These are phyloP conservation scores for Wallemia ichthyophaga DNA, from an alignment of 1,284 basidiomycete genomes.

Conservation along the genomic window DNA sequence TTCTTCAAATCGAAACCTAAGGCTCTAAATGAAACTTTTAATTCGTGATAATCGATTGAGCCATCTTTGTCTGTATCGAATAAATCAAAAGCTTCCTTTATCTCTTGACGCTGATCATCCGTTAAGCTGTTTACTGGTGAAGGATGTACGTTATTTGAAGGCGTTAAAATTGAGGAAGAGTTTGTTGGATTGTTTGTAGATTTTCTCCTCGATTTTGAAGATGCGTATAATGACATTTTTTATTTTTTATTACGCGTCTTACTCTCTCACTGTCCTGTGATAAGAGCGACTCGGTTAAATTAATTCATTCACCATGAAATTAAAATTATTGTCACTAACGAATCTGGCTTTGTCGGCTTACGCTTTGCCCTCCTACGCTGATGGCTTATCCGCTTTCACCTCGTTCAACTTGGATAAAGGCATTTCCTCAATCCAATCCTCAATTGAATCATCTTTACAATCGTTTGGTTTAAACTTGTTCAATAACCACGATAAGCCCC, in stretches of 20 bases:
- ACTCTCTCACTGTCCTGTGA: too few species aligned
- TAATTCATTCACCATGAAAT: not conserved
- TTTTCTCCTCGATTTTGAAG: not conserved
- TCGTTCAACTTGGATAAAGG: not conserved
- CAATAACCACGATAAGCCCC: not conserved
- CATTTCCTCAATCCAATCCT: not conserved
- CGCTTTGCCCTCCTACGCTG: too few species aligned
- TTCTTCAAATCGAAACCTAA: slow-evolving; percentile 95
- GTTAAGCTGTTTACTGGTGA: slow-evolving; percentile 23
- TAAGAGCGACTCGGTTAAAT: too few species aligned
- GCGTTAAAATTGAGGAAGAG: not conserved
- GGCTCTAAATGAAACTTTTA: slow-evolving; percentile 95
- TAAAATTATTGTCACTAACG: not conserved
- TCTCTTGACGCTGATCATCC: slow-evolving; percentile 88
- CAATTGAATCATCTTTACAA: not conserved
- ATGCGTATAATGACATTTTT: not conserved
- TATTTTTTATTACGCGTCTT: not conserved
- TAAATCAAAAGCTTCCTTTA: slow-evolving; percentile 93
- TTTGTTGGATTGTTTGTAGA: not conserved
- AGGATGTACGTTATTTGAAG: slow-evolving; percentile 2
- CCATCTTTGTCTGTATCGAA: slow-evolving; percentile 98
- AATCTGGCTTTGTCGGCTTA: too few species aligned
- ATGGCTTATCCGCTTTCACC: too few species aligned
- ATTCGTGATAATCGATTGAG: slow-evolving; percentile 85
- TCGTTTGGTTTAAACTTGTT: not conserved